Conservation (phyloP, 495 filamentous ascomycete genomes). For the Aspergillus affinis region DNA sequence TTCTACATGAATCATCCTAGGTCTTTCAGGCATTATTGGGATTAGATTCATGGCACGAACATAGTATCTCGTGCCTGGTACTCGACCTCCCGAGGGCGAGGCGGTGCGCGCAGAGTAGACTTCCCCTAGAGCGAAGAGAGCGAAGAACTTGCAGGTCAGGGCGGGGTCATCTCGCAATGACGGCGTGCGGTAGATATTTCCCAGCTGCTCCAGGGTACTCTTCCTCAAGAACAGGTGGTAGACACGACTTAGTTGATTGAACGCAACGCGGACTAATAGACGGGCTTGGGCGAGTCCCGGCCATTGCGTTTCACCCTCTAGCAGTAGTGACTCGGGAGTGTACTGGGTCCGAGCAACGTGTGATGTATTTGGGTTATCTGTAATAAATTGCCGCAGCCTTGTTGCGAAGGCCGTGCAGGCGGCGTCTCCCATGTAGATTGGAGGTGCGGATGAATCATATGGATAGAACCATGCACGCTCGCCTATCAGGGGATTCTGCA, state of each 20-base stretch:
- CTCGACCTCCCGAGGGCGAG: slow-evolving; percentile 14
- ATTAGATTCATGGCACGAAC: slow-evolving; percentile 32
- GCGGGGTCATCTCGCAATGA: slow-evolving; percentile 21
- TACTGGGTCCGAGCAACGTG: slow-evolving; percentile 33
- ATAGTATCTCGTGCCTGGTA: slow-evolving; percentile 33
- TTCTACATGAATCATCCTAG: slow-evolving; percentile 28
- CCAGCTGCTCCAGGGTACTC: slow-evolving; percentile 26
- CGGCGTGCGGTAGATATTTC: slow-evolving; percentile 16
- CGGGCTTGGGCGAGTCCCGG: slow-evolving; percentile 26
- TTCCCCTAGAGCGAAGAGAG: slow-evolving; percentile 34
- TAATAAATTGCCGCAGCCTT: slow-evolving; percentile 32
- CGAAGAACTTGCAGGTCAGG: slow-evolving; percentile 31
- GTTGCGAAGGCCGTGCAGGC: slow-evolving; percentile 37
- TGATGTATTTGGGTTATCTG: slow-evolving; percentile 16
- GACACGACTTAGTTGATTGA: slow-evolving; percentile 28
- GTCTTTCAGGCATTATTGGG: slow-evolving; percentile 31
- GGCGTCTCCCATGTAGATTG: slow-evolving; percentile 36
- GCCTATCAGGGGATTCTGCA: slow-evolving; percentile 33
- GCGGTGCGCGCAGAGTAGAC: slow-evolving; percentile 27
- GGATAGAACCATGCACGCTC: slow-evolving; percentile 36
- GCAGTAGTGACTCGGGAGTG: slow-evolving; percentile 23
- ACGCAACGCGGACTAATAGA: slow-evolving; percentile 26
- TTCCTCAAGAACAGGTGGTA: slow-evolving; percentile 33
- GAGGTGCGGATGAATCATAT: slow-evolving; percentile 29
- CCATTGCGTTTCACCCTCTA: slow-evolving; percentile 23